Percentiles rank a stretch among this genome's conserved stretches.
Evolutionary conservation across 1,284 basidiomycete species (phyloP).

Genomic region (Microbotryum scabiosae): DNA sequence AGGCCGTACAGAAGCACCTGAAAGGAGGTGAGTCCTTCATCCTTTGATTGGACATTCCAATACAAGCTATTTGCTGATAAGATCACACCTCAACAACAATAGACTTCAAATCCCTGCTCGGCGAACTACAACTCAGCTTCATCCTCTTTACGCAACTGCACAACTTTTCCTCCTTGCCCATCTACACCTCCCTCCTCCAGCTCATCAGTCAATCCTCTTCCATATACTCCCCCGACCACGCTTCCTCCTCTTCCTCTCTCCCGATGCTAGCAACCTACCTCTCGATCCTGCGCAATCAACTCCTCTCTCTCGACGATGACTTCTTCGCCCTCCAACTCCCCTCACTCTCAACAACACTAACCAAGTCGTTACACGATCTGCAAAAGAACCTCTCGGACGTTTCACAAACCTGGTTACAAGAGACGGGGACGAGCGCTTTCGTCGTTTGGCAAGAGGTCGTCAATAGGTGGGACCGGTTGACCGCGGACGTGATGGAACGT

Average conservation of each 20-base stretch:
- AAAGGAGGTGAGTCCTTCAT: slow-evolving; percentile 18
- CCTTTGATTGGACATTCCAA: background rate
- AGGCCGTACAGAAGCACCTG: background rate
- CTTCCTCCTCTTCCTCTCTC: slow-evolving; percentile 3
- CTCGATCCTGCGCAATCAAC: slow-evolving; percentile 36
- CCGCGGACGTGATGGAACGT: slow-evolving; percentile 11
- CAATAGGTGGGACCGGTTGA: slow-evolving; percentile 25
- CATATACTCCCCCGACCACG: slow-evolving; percentile 6
- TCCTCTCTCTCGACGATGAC: slow-evolving; percentile 36
- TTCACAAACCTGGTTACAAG: background rate
- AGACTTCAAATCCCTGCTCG: slow-evolving; percentile 40
- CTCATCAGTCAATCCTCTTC: slow-evolving; percentile 35
- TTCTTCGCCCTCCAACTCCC: slow-evolving; percentile 43
- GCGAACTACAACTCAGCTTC: slow-evolving; percentile 43
- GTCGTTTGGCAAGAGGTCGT: slow-evolving; percentile 16
- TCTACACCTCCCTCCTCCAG: slow-evolving; percentile 41
- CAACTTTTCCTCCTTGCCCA: slow-evolving; percentile 40
- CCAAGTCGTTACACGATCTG: slow-evolving; percentile 38
- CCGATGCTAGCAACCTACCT: slow-evolving; percentile 30
- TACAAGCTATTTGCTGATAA: background rate
- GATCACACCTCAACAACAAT: background rate
- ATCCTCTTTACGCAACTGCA: slow-evolving; percentile 42
- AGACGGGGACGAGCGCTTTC: background rate
- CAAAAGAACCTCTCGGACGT: slow-evolving; percentile 30
- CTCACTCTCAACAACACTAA: slow-evolving; percentile 40